These are phyloP conservation scores for Usnea hakonensis DNA, from an alignment of 495 filamentous ascomycete species.

Conservation along the genomic window DNA sequence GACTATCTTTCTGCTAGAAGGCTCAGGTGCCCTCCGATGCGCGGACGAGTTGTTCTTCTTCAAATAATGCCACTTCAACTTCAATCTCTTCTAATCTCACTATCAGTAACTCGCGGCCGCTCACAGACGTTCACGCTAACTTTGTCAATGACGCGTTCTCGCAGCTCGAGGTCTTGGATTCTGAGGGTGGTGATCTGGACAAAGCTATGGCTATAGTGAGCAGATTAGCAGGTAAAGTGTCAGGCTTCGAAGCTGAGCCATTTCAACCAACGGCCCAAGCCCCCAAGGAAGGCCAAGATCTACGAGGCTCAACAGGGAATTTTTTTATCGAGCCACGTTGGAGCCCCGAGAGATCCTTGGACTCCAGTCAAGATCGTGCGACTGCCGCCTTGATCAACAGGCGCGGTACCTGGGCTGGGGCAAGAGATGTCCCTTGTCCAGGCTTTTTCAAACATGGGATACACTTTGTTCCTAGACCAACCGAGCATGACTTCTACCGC, in stretches of 20 bases:
- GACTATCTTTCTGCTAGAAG: not conserved
- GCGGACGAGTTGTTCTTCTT: no score
- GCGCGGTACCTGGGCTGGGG: not conserved
- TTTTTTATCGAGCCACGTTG: not conserved
- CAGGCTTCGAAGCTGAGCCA: not conserved
- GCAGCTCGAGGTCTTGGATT: not conserved
- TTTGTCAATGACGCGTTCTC: not conserved
- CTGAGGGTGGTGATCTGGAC: not conserved
- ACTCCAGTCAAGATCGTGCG: not conserved
- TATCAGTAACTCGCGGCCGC: not conserved
- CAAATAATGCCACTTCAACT: not conserved
- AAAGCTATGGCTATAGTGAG: not conserved
- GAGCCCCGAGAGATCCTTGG: not conserved
- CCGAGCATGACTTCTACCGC: conserved; percentile 13
- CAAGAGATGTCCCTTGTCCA: not conserved
- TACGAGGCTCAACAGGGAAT: no score
- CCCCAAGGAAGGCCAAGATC: not conserved
- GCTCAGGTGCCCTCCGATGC: not conserved
- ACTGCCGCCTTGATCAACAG: not conserved
- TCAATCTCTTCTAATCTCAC: not conserved
- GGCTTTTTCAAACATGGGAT: conserved; percentile 18
- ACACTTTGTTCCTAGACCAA: not conserved
- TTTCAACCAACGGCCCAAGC: not conserved
- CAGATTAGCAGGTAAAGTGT: not conserved
- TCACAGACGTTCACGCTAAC: not conserved